A percentile compares a stretch with the other conserved stretches of the same genome.
phyloP scores from a whole-genome alignment of 2,329 filamentous ascomycete genomes.

The Aspergillus fructus region DNA sequence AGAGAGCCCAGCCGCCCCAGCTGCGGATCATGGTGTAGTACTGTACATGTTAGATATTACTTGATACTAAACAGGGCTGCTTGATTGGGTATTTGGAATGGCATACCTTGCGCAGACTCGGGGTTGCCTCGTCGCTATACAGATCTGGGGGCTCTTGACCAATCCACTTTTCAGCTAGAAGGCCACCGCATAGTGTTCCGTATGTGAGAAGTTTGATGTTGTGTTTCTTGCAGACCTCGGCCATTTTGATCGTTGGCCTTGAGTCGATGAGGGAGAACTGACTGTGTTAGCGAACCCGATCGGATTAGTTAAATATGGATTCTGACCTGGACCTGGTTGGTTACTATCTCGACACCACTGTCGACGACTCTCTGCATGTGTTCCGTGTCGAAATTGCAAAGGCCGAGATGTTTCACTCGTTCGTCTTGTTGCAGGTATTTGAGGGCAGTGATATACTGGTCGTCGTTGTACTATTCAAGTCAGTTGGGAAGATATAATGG shows the following conservation, averaged over 20 bases:
- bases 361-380: neutral
- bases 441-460: neutral
- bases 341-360: neutral
- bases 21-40: slow-evolving; percentile 2
- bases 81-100: no score
- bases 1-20: neutral
- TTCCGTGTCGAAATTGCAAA: slow-evolving; percentile 4
- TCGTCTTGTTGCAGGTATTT: neutral
- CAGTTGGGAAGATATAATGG: no score
- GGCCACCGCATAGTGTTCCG: neutral
- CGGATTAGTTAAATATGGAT: neutral
- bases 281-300: neutral
- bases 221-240: neutral
- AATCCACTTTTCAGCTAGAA: neutral
- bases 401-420: neutral
- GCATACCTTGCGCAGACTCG: neutral
- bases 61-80: no score
- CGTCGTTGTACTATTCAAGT: neutral
- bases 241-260: neutral
- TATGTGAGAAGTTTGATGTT: neutral
- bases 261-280: slow-evolving; percentile 1
- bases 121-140: neutral
- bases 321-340: neutral
- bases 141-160: neutral
- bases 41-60: neutral